Conservation (phyloP, 1,284 basidiomycete species). For the Melampsora occidentalis region DNA sequence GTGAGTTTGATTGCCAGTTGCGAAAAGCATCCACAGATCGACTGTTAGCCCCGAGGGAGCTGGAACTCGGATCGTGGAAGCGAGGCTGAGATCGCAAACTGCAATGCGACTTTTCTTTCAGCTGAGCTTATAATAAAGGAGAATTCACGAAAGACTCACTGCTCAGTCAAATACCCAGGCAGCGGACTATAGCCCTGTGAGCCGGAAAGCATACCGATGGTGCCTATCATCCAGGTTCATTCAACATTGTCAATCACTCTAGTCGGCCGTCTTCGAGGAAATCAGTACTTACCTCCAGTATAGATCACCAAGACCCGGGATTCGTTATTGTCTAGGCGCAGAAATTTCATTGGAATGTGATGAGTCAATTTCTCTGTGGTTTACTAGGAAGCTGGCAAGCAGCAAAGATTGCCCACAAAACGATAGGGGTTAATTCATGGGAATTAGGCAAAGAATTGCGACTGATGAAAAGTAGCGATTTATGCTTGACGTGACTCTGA, state of each 20-base stretch:
- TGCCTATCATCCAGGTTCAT: constrained; percentile 7
- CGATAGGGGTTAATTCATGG: neutral
- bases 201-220: constrained; percentile 42
- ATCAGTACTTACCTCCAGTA: constrained; percentile 31
- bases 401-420: neutral
- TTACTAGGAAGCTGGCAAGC: too few relatives aligned
- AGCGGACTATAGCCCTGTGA: constrained; percentile 30
- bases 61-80: constrained; percentile 33
- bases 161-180: constrained; percentile 35
- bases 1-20: constrained; percentile 38
- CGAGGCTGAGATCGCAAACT: constrained; percentile 41
- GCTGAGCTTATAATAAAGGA: neutral
- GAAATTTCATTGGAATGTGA: neutral
- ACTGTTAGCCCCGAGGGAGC: constrained; percentile 35
- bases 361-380: neutral
- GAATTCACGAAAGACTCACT: constrained; percentile 6
- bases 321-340: constrained; percentile 26
- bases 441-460: neutral
- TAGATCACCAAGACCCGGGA: constrained; percentile 42
- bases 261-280: neutral
- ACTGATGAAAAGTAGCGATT: neutral
- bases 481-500: neutral
- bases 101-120: neutral
- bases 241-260: too few relatives aligned
- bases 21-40: constrained; percentile 35